Conservation (phyloP, 495 filamentous ascomycete species). For the Neurospora intermedia region DNA sequence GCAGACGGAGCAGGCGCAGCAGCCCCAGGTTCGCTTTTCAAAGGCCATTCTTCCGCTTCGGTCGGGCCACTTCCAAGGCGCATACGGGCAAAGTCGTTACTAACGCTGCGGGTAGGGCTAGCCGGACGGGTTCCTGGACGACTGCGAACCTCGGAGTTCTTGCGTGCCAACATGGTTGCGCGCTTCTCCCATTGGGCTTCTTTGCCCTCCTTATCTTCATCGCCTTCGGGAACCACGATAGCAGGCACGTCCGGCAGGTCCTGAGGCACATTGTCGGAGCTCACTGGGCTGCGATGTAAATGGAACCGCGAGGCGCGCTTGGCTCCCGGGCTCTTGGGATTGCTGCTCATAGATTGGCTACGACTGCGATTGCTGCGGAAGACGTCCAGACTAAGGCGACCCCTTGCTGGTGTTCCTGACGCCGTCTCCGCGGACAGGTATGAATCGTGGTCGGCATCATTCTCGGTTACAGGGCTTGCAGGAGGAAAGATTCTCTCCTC, state of each 20-base stretch:
- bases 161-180: slow-evolving; percentile 70
- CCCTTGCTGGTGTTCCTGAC: slow-evolving; percentile 7
- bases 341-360: slow-evolving; percentile 33
- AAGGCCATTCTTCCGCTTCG: background rate
- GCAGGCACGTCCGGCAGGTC: slow-evolving; percentile 53
- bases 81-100: slow-evolving; percentile 14
- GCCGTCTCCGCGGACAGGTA: slow-evolving; percentile 25
- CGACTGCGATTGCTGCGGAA: slow-evolving; percentile 37
- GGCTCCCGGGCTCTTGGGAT: slow-evolving; percentile 23
- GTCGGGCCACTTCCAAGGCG: slow-evolving; percentile 7
- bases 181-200: slow-evolving; percentile 71
- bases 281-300: slow-evolving; percentile 46
- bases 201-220: slow-evolving; percentile 27
- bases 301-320: slow-evolving; percentile 60
- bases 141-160: slow-evolving; percentile 43
- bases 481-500: slow-evolving; percentile 68
- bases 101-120: slow-evolving; percentile 17
- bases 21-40: background rate
- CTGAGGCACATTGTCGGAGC: slow-evolving; percentile 64
- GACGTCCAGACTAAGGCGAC: slow-evolving; percentile 19
- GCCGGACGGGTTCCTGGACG: slow-evolving; percentile 29
- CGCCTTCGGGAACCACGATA: slow-evolving; percentile 42
- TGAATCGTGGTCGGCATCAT: slow-evolving; percentile 14
- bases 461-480: slow-evolving; percentile 27
- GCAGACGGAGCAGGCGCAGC: slow-evolving; percentile 8